Evolutionary conservation across 2,329 filamentous ascomycete species (phyloP).

Genomic region (Clathrospora elynae): DNA sequence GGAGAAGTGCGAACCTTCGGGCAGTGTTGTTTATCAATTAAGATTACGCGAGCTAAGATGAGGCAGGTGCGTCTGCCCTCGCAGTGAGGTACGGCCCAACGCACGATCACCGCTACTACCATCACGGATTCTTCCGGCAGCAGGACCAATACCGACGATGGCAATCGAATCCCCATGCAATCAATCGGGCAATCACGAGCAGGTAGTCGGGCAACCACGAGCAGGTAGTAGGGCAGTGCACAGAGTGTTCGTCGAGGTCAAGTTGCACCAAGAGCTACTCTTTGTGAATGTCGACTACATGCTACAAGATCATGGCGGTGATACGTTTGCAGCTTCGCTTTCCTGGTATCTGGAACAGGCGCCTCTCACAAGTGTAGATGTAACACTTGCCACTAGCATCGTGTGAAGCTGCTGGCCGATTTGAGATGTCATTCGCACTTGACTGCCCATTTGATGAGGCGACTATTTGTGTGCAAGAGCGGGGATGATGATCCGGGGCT

Average conservation of each 20-base stretch:
- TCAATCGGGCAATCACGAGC: background rate
- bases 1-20: constrained; percentile 14
- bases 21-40: constrained; percentile 16
- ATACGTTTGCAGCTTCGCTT: too few species aligned
- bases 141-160: background rate
- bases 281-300: too few species aligned
- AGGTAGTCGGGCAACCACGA: background rate
- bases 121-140: background rate
- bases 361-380: background rate
- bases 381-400: background rate
- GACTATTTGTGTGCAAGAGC: background rate
- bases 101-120: background rate
- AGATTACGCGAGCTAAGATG: constrained; percentile 15
- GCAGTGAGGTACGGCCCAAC: background rate
- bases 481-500: background rate
- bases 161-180: background rate
- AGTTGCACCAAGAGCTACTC: background rate
- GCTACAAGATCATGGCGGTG: too few species aligned
- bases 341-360: too few species aligned
- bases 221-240: background rate
- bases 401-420: background rate
- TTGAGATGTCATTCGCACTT: background rate
- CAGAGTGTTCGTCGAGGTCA: too few species aligned
- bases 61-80: constrained; percentile 13
- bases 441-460: background rate